Evolutionary conservation across 495 filamentous ascomycete genomes (phyloP).

Genomic region (Talaromyces stipitatus): DNA sequence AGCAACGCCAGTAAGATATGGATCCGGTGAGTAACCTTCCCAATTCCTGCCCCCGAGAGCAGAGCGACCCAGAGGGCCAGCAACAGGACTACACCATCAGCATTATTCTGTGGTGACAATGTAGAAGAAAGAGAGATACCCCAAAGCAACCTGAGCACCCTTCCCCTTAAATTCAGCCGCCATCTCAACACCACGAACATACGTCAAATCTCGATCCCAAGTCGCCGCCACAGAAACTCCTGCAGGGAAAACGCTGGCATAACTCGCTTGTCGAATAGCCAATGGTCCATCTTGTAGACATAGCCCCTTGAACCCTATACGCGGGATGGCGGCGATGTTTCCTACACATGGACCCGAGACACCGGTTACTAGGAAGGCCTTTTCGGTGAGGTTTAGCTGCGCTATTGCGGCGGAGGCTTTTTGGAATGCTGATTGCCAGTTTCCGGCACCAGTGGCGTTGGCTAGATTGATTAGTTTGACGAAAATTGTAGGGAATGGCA

Average conservation of each 20-base stretch:
- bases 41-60: constrained; percentile 82
- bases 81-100: constrained; percentile 37
- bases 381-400: constrained; percentile 71
- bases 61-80: constrained; percentile 60
- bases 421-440: constrained; percentile 67
- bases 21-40: constrained; percentile 61
- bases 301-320: constrained; percentile 32
- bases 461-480: not conserved
- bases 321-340: constrained; percentile 46
- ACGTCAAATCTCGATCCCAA: constrained; percentile 34
- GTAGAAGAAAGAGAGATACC: constrained; percentile 23
- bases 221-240: constrained; percentile 39
- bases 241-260: constrained; percentile 42
- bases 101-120: not conserved
- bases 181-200: constrained; percentile 42
- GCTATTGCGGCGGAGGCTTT: constrained; percentile 68
- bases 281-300: constrained; percentile 38
- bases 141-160: constrained; percentile 42
- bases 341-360: constrained; percentile 53
- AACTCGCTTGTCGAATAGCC: constrained; percentile 35
- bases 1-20: constrained; percentile 69
- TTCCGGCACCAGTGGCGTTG: constrained; percentile 33
- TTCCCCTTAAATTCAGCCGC: constrained; percentile 39
- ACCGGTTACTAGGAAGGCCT: constrained; percentile 81
- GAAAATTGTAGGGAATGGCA: no score